Percentiles rank a stretch among this genome's conserved stretches.
Conservation (phyloP, 805 yeast species). For the Candida nanaspora region DNA sequence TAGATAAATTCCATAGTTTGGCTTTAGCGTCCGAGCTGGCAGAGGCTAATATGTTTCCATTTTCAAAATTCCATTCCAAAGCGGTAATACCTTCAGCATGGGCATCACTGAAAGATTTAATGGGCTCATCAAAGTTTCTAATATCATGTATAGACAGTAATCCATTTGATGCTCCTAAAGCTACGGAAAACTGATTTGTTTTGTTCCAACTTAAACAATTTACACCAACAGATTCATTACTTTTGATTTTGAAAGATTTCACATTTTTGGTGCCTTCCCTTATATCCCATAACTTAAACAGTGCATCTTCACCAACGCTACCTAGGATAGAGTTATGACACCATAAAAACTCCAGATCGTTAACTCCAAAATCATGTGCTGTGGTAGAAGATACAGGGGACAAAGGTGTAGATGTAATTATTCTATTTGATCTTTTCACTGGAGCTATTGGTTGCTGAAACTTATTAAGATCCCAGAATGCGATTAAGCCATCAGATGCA, state of each 20-base stretch:
- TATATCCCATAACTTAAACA: conserved; percentile 44
- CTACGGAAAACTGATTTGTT: conserved; percentile 46
- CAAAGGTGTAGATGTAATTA: conserved; percentile 5
- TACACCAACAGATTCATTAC: conserved; percentile 22
- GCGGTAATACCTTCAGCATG: conserved; percentile 56
- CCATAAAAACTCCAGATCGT: conserved; percentile 66
- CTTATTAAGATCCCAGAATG: conserved; percentile 54
- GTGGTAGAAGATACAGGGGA: conserved; percentile 13
- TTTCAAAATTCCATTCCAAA: conserved; percentile 64
- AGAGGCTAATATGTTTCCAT: conserved; percentile 51
- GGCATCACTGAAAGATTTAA: conserved; percentile 18
- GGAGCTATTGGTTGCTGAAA: conserved; percentile 9
- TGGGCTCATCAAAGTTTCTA: conserved; percentile 33
- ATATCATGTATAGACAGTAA: conserved; percentile 56
- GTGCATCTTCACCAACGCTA: conserved; percentile 59
- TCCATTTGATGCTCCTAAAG: conserved; percentile 63
- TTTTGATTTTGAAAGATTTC: neutral
- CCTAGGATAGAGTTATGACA: conserved; percentile 55
- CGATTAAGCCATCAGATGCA: conserved; percentile 55
- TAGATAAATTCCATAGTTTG: conserved; percentile 50
- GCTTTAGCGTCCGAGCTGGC: conserved; percentile 60
- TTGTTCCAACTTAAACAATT: conserved; percentile 59
- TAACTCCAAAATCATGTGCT: conserved; percentile 45
- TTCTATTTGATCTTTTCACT: conserved; percentile 1
- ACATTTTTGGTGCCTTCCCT: conserved; percentile 24